These are phyloP conservation scores for Aschersonia sp. DNA, from an alignment of 2,329 filamentous ascomycete species.

Conservation along the genomic window DNA sequence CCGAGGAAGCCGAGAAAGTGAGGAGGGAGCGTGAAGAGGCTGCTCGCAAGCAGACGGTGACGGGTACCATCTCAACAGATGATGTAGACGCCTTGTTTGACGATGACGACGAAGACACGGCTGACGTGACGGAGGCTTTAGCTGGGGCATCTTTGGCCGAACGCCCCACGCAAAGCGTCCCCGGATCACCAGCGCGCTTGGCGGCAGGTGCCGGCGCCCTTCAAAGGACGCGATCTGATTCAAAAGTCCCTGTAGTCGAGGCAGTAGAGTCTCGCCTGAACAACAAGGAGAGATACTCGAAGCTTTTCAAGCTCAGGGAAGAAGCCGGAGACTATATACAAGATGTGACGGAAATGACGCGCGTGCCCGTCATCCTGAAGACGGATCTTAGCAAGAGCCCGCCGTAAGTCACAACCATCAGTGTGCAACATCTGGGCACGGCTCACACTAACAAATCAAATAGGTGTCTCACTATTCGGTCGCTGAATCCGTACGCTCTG, in stretches of 20 bases:
- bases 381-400: constrained; percentile 97
- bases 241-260: constrained; percentile 68
- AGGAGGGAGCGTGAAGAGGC: constrained; percentile 83
- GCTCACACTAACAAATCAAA: neutral
- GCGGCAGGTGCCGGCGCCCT: constrained; percentile 52
- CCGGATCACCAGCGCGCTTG: constrained; percentile 74
- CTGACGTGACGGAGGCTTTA: constrained; percentile 80
- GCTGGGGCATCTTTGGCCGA: constrained; percentile 81
- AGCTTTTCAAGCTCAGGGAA: constrained; percentile 77
- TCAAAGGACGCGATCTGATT: constrained; percentile 84
- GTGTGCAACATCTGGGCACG: neutral
- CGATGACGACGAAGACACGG: constrained; percentile 77
- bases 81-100: constrained; percentile 94
- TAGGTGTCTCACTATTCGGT: constrained; percentile 73
- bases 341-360: constrained; percentile 94
- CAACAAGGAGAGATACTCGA: constrained; percentile 94
- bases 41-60: constrained; percentile 85
- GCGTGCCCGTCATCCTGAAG: constrained; percentile 95
- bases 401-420: constrained; percentile 56
- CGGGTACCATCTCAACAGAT: constrained; percentile 82
- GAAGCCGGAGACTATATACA: constrained; percentile 94
- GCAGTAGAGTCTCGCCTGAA: constrained; percentile 65
- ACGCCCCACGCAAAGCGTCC: constrained; percentile 87
- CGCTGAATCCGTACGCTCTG: constrained; percentile 63
- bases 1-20: constrained; percentile 66